phyloP scores from a whole-genome alignment of 2,329 filamentous ascomycete genomes.

The Coleophoma cylindrospora region DNA sequence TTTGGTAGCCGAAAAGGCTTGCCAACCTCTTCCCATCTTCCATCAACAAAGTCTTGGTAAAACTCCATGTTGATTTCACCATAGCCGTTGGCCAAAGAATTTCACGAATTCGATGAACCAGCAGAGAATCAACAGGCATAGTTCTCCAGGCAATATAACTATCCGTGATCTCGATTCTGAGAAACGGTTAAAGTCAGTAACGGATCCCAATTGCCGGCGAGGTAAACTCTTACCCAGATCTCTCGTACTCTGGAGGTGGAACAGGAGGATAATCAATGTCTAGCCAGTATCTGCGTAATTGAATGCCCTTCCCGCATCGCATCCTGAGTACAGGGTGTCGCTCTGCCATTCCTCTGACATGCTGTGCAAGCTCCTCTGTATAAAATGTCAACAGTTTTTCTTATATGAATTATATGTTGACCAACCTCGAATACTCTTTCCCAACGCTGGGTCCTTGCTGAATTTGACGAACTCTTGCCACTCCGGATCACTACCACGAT shows the following conservation, averaged over 20 bases:
- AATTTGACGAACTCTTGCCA: constrained; percentile 56
- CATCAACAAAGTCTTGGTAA: constrained; percentile 41
- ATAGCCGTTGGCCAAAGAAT: constrained; percentile 49
- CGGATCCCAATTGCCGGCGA: background rate
- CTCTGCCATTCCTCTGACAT: constrained; percentile 36
- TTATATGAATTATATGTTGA: background rate
- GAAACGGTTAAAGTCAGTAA: constrained; percentile 16
- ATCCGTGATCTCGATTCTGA: constrained; percentile 44
- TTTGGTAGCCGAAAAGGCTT: constrained; percentile 39
- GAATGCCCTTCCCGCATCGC: constrained; percentile 42
- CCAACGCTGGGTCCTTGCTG: constrained; percentile 44
- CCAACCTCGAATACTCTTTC: constrained; percentile 25
- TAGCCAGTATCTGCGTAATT: constrained; percentile 50
- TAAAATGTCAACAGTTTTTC: background rate
- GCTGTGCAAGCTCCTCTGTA: constrained; percentile 39
- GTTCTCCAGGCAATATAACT: constrained; percentile 43
- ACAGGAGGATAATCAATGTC: constrained; percentile 54
- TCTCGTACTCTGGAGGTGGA: constrained; percentile 54
- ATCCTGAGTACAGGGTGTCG: constrained; percentile 36
- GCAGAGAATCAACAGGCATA: constrained; percentile 41
- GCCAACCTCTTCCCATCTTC: constrained; percentile 36
- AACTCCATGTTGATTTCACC: constrained; percentile 45
- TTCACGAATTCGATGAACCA: constrained; percentile 40
- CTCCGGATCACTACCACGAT: constrained; percentile 55
- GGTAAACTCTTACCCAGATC: constrained; percentile 48